Conservation (phyloP, 1,139 yeast genomes). For the Diutina neorugosa region DNA sequence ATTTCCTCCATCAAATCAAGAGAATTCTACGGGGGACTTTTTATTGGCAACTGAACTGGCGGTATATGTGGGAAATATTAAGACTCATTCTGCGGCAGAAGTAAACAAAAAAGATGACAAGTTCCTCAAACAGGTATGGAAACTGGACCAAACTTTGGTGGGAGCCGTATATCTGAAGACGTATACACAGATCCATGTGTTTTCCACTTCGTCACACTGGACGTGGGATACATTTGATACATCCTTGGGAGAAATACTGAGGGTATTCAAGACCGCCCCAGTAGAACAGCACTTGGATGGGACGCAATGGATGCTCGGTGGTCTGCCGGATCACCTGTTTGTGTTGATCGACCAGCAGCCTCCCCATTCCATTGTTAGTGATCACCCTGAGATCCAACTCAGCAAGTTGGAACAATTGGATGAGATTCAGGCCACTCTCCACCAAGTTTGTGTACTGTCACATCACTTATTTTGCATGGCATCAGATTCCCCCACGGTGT, state of each 20-base stretch:
- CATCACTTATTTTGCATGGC: slow-evolving; percentile 2
- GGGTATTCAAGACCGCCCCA: not conserved
- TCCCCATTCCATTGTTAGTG: not conserved
- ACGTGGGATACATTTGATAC: slow-evolving; percentile 3
- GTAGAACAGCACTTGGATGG: not conserved
- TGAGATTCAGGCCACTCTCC: not conserved
- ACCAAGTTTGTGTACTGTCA: not conserved
- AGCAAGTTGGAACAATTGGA: not conserved
- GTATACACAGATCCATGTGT: not conserved
- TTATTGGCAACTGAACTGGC: not conserved
- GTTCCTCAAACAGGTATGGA: not conserved
- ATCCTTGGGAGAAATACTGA: not conserved
- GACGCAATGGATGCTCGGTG: not conserved
- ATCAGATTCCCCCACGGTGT: not conserved
- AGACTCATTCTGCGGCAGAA: not conserved
- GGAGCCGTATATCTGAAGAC: not conserved
- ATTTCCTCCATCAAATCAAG: not conserved
- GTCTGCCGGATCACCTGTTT: not conserved
- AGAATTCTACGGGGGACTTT: not conserved
- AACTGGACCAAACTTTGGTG: not conserved
- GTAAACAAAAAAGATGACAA: slow-evolving; percentile 1
- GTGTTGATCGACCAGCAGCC: not conserved
- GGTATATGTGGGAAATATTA: not conserved
- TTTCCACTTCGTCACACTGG: not conserved
- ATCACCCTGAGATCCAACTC: not conserved